Percentiles rank a stretch among this genome's conserved stretches.
Evolutionary conservation across 441 rosid genomes (phyloP).

Genomic region (Populus hybrid): DNA sequence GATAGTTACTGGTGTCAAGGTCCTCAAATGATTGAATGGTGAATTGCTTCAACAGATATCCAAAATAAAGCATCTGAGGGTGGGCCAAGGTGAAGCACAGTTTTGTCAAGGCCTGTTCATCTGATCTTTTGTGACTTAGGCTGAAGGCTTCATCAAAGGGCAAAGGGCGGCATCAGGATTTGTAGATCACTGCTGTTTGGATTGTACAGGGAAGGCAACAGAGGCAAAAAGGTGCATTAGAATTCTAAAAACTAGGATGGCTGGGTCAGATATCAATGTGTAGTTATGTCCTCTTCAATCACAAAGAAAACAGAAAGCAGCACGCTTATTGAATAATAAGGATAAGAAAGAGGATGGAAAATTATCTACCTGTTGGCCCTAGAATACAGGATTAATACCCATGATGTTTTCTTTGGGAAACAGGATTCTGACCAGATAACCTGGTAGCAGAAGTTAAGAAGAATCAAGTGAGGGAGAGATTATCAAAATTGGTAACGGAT

Average conservation of each 20-base stretch:
- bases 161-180: constrained; percentile 75
- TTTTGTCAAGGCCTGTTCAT: constrained; percentile 30
- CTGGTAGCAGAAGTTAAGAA: constrained; percentile 55
- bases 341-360: constrained; percentile 10
- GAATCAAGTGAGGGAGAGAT: constrained; percentile 27
- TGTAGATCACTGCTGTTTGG: constrained; percentile 76
- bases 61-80: constrained; percentile 30
- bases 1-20: constrained; percentile 26
- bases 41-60: constrained; percentile 35
- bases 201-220: constrained; percentile 69
- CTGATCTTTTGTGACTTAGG: constrained; percentile 37
- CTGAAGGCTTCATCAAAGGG: constrained; percentile 40
- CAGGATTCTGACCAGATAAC: constrained; percentile 75
- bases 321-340: constrained; percentile 10
- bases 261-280: constrained; percentile 26
- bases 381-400: constrained; percentile 48
- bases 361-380: constrained; percentile 40
- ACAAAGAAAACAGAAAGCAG: constrained; percentile 11
- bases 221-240: constrained; percentile 42
- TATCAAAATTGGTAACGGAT: constrained; percentile 1
- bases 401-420: constrained; percentile 71
- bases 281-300: constrained; percentile 12
- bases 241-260: constrained; percentile 34
- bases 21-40: constrained; percentile 30
- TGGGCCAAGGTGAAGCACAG: constrained; percentile 33